phyloP scores from a whole-genome alignment of 352 stramenopile species.

The Pythium dissimile region DNA sequence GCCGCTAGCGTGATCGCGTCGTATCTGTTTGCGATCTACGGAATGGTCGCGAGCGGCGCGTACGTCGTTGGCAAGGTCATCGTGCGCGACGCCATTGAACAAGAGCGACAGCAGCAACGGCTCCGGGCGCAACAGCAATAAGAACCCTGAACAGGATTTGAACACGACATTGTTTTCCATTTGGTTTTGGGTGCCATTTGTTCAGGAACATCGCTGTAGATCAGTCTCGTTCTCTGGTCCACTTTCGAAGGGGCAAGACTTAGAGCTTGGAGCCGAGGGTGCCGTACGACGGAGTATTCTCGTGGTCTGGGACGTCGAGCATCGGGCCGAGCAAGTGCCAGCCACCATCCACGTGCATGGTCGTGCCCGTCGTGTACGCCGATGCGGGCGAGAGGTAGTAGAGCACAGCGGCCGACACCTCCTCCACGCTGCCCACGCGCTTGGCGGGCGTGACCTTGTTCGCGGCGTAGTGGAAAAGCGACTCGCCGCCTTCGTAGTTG shows the following conservation, averaged over 20 bases:
- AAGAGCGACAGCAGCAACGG: constrained; percentile 61
- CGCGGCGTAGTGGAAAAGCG: constrained; percentile 79
- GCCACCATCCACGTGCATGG: constrained; percentile 80
- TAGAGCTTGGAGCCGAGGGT: constrained; percentile 38
- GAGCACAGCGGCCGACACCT: constrained; percentile 75
- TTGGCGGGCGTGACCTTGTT: constrained; percentile 80
- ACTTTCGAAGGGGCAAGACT: not conserved
- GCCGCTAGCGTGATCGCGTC: constrained; percentile 77
- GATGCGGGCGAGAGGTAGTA: constrained; percentile 83
- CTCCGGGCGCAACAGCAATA: constrained; percentile 14
- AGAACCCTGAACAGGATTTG: not conserved
- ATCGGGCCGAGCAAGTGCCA: constrained; percentile 39
- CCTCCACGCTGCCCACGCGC: constrained; percentile 87
- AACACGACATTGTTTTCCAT: too few species aligned
- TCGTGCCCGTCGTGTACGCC: constrained; percentile 83
- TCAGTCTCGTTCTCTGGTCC: not conserved
- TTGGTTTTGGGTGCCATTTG: too few species aligned
- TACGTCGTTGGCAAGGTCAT: constrained; percentile 80
- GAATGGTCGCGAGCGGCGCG: constrained; percentile 75
- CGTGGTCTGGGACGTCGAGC: constrained; percentile 66
- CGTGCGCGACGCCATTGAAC: constrained; percentile 69
- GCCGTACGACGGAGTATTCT: constrained; percentile 73
- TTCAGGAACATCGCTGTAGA: not conserved
- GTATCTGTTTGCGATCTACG: constrained; percentile 85
- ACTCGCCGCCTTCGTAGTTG: constrained; percentile 90